Evolutionary conservation across 129 eudicot species (phyloP), one percentile per base, ranked within the genome.

Genomic region (Scalesia atractyloides): DNA sequence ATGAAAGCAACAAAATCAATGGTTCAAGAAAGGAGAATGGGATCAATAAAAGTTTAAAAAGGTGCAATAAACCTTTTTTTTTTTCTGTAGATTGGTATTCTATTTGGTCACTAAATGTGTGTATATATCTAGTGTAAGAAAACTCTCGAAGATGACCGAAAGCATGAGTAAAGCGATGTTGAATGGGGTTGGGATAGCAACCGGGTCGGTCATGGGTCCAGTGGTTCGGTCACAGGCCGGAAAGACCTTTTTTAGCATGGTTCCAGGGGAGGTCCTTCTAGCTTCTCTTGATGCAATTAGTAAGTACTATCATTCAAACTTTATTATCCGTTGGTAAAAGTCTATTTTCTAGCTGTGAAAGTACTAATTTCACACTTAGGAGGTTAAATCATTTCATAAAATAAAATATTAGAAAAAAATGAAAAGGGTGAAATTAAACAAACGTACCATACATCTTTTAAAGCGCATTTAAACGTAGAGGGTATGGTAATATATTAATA

Each of bases 231-330:
- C 98, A n/a, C 89, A 82, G 76, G 85, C 93, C 8, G 98, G 98
- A 13, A 87, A 82, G 62, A 64, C 86, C 16, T 85, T 92, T 69
- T 59, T 92, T 33, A 74, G 89, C 81, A 83, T 83, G 95, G 87
- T 85, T 77, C 98, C 98, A 0, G 98, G 98, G 43, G 88, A 92
- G 78, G 95, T 92, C 62, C 89, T 92, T 69, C 80, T 92, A 60
- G 98, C 98, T 74, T 92, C 98, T 50, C 96, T 92, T 73, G 98
- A 92, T 82, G 96, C 96, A 41, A 78, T 92, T 72, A 86, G 98
- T 92, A 84, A 86, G 90, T 84, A 70, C 4, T 19, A 12, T 10
- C 7, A 22, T 20, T 48, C 17, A 16, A 24, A 58, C 16, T 54
- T 3, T 18, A 50, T 3, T 7, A 37, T 4, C 8, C 2, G 10